phyloP scores from a whole-genome alignment of 2,329 filamentous ascomycete species.

The Fusarium neocosmosporiellum region DNA sequence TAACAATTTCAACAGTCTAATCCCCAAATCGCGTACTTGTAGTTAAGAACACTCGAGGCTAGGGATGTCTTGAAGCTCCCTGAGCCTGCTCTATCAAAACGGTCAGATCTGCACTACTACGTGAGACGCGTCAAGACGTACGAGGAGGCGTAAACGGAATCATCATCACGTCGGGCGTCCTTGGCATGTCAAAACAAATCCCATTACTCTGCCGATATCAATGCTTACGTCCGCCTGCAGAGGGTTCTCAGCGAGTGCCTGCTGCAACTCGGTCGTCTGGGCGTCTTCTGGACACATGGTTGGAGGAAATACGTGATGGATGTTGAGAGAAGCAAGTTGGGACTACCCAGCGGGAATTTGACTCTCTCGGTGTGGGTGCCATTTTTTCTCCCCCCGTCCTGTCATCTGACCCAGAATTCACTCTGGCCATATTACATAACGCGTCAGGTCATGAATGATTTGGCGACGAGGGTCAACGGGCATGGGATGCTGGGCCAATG shows the following conservation, averaged over 20 bases:
- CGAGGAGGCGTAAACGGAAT: neutral
- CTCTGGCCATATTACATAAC: neutral
- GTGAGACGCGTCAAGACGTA: neutral
- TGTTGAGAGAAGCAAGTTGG: neutral
- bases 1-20: neutral
- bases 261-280: conserved; percentile 2
- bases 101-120: neutral
- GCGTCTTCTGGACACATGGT: conserved; percentile 1
- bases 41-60: conserved; percentile 2
- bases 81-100: neutral
- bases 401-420: neutral
- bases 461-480: neutral
- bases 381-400: neutral
- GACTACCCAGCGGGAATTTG: neutral
- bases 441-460: neutral
- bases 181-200: neutral
- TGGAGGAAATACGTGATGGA: neutral
- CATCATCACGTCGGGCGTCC: neutral
- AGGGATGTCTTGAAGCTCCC: conserved; percentile 1
- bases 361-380: neutral
- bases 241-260: conserved; percentile 1
- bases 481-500: neutral
- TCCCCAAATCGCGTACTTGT: neutral
- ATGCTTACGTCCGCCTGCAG: conserved; percentile 4
- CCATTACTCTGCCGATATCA: neutral